These are phyloP conservation scores for Porcisia deanei DNA, from an alignment of 208 protist genomes.

Conservation along the genomic window DNA sequence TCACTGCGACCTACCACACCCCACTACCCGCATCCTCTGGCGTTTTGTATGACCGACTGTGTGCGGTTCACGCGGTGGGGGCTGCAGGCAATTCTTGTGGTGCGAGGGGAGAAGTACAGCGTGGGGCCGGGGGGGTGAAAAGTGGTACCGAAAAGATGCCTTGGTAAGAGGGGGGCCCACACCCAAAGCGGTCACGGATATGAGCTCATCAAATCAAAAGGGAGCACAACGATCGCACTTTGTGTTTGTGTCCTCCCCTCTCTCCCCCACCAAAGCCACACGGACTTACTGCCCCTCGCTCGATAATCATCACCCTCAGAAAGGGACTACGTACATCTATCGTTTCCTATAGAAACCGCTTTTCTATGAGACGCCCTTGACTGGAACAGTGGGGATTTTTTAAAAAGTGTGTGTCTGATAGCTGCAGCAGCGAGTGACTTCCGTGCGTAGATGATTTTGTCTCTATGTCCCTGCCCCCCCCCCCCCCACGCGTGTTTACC, in stretches of 20 bases:
- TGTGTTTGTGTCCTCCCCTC: not conserved
- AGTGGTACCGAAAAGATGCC: not conserved
- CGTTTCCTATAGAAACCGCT: not conserved
- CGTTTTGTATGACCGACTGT: not conserved
- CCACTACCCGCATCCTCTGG: not conserved
- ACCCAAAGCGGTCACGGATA: not conserved
- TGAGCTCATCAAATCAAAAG: not conserved
- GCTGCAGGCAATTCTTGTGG: not conserved
- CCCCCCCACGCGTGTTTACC: not conserved
- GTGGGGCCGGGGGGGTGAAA: not conserved
- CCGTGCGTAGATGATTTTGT: not conserved
- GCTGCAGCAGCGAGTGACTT: not conserved
- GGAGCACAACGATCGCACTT: not conserved
- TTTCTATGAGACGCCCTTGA: not conserved
- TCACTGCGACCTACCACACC: no score
- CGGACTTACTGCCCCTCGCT: not conserved
- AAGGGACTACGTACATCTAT: not conserved
- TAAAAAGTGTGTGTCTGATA: not conserved
- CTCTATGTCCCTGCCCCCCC: not conserved
- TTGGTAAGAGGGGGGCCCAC: not conserved
- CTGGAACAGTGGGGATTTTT: not conserved
- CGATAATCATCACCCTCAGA: not conserved
- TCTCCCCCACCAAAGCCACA: not conserved
- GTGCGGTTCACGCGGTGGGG: not conserved
- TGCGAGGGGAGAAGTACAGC: not conserved